A percentile compares a stretch with the other conserved stretches of the same genome.
Evolutionary conservation across 768 basidiomycete genomes (phyloP).

Genomic region (Dentipellis sp.): DNA sequence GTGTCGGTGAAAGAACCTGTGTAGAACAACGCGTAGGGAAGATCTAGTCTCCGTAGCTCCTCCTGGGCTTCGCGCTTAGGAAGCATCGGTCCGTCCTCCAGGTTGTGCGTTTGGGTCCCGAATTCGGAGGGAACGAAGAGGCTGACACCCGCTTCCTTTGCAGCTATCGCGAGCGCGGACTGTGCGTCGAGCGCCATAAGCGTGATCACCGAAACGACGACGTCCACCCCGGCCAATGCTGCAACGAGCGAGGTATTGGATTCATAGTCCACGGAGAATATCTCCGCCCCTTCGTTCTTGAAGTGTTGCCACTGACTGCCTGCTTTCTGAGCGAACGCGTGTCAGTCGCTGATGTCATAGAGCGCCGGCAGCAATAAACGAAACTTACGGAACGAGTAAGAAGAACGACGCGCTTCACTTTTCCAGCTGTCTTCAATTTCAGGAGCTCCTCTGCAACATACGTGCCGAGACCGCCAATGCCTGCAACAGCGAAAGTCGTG

Average conservation of each 20-base stretch:
- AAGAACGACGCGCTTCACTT: background rate
- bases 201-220: conserved; percentile 1
- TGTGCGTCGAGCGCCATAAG: background rate
- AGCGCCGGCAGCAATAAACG: background rate
- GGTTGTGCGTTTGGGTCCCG: conserved; percentile 9
- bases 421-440: background rate
- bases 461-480: conserved; percentile 1
- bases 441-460: conserved; percentile 7
- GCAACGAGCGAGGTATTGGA: background rate
- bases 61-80: background rate
- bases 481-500: background rate
- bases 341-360: background rate
- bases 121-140: conserved; percentile 16
- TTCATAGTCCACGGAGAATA: background rate
- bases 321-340: background rate
- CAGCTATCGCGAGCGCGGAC: background rate
- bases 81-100: background rate
- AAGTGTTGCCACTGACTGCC: too few relatives aligned
- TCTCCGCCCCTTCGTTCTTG: background rate
- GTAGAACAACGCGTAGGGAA: conserved; percentile 4
- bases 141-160: conserved; percentile 2
- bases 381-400: background rate
- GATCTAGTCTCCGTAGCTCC: background rate
- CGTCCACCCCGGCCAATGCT: conserved; percentile 1
- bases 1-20: conserved; percentile 3